phyloP scores from a whole-genome alignment of 2,329 filamentous ascomycete genomes.

The Paramyrothecium sp. region DNA sequence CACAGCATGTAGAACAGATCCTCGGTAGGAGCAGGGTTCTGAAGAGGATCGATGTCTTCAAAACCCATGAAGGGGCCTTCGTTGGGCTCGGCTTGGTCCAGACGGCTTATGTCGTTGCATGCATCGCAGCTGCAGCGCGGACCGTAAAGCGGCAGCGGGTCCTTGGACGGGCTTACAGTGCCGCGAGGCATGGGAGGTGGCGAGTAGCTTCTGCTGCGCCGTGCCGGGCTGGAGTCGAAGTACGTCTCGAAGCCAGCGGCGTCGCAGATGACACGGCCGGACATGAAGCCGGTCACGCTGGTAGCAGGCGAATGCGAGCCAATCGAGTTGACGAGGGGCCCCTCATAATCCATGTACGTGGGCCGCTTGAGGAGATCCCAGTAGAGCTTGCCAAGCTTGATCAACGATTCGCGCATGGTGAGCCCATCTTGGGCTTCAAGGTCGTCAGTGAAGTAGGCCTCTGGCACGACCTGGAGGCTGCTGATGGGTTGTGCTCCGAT shows the following conservation, averaged over 20 bases:
- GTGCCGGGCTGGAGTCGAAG: slow-evolving; percentile 21
- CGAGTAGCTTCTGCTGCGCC: slow-evolving; percentile 7
- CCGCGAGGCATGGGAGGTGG: slow-evolving; percentile 5
- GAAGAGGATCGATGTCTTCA: slow-evolving; percentile 35
- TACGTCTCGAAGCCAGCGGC: slow-evolving; percentile 38
- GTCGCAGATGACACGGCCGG: slow-evolving; percentile 41
- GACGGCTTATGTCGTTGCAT: slow-evolving; percentile 25
- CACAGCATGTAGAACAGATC: slow-evolving; percentile 44
- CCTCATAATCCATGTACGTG: slow-evolving; percentile 45
- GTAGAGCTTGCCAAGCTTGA: slow-evolving; percentile 40
- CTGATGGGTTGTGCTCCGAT: slow-evolving; percentile 41
- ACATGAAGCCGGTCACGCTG: slow-evolving; percentile 34
- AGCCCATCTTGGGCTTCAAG: slow-evolving; percentile 26
- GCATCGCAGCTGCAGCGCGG: slow-evolving; percentile 40
- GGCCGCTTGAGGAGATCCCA: slow-evolving; percentile 47
- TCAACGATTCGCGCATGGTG: slow-evolving; percentile 33
- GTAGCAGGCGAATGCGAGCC: slow-evolving; percentile 18
- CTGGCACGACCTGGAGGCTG: slow-evolving; percentile 40
- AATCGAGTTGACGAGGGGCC: slow-evolving; percentile 32
- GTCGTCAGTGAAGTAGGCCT: slow-evolving; percentile 37
- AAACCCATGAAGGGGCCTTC: slow-evolving; percentile 36
- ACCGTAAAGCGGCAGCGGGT: slow-evolving; percentile 37
- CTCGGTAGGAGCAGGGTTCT: slow-evolving; percentile 31
- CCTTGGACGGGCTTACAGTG: slow-evolving; percentile 17
- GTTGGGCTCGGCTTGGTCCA: slow-evolving; percentile 4